These are phyloP conservation scores for Penicillium sp. DNA, from an alignment of 2,329 filamentous ascomycete genomes.

Conservation along the genomic window DNA sequence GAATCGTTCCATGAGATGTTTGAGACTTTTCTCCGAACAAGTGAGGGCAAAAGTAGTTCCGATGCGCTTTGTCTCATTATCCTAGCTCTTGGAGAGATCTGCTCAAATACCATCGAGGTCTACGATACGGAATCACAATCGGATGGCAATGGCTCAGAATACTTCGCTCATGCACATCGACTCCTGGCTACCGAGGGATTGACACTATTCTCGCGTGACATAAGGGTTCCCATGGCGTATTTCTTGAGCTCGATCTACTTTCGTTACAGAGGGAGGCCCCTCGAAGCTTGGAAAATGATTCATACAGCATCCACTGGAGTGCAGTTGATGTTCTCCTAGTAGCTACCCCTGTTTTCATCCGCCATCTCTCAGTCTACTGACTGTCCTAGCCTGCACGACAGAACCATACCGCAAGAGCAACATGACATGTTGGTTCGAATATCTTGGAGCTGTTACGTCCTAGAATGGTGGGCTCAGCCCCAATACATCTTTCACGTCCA, in stretches of 20 bases:
- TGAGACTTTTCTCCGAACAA: constrained; percentile 10
- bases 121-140: constrained; percentile 11
- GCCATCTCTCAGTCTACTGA: background rate
- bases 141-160: constrained; percentile 12
- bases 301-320: constrained; percentile 10
- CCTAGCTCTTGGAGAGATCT: constrained; percentile 15
- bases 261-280: constrained; percentile 14
- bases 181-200: constrained; percentile 5
- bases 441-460: constrained; percentile 19
- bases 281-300: constrained; percentile 16
- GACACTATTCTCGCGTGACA: constrained; percentile 5
- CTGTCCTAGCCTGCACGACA: constrained; percentile 8
- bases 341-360: background rate
- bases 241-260: constrained; percentile 21
- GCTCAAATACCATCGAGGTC: constrained; percentile 1
- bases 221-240: constrained; percentile 12
- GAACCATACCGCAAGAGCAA: constrained; percentile 1
- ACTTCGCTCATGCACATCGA: constrained; percentile 15
- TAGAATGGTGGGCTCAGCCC: constrained; percentile 13
- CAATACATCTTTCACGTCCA: too few species aligned
- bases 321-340: constrained; percentile 16
- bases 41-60: constrained; percentile 6
- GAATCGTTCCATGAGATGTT: constrained; percentile 4
- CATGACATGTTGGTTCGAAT: constrained; percentile 11
- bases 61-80: constrained; percentile 14